Evolutionary conservation across 805 yeast genomes (phyloP).

Genomic region (Yarrowia sp.): DNA sequence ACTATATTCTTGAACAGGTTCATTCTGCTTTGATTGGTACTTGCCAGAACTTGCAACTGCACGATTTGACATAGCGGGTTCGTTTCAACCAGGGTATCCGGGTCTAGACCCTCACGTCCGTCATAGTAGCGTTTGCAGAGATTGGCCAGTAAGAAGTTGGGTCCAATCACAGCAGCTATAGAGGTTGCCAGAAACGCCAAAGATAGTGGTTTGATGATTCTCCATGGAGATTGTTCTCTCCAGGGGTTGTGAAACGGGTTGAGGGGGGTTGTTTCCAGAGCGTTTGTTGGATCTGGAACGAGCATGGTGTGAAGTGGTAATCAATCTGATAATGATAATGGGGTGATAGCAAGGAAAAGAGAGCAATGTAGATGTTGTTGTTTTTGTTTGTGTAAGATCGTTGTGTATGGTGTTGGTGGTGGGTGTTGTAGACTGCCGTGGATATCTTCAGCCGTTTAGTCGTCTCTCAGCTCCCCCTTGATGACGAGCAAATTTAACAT

Average conservation of each 20-base stretch:
- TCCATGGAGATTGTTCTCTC: conserved; percentile 18
- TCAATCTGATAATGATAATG: background rate
- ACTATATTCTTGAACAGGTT: background rate
- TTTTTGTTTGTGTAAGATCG: too few species aligned
- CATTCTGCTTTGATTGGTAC: background rate
- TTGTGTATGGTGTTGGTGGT: too few species aligned
- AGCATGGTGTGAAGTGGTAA: background rate
- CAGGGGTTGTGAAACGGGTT: conserved; percentile 23
- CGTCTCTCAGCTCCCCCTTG: too few species aligned
- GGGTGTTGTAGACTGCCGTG: too few species aligned
- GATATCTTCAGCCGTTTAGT: too few species aligned
- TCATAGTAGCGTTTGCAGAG: conserved; percentile 15
- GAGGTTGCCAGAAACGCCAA: background rate
- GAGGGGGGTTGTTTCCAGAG: conserved; percentile 9
- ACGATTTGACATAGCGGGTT: conserved; percentile 12
- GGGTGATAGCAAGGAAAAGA: background rate
- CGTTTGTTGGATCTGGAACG: background rate
- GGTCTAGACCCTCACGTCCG: conserved; percentile 1
- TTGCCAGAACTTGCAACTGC: background rate
- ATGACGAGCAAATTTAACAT: conserved; percentile 1
- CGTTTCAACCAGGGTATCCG: background rate
- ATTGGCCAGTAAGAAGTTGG: background rate
- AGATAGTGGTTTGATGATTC: background rate
- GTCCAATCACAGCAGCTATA: background rate
- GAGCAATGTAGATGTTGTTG: too few species aligned